A percentile compares a stretch with the other conserved stretches of the same genome.
phyloP scores from a whole-genome alignment of 176 grass and related monocot species.

The Eremochloa ophiuroides region DNA sequence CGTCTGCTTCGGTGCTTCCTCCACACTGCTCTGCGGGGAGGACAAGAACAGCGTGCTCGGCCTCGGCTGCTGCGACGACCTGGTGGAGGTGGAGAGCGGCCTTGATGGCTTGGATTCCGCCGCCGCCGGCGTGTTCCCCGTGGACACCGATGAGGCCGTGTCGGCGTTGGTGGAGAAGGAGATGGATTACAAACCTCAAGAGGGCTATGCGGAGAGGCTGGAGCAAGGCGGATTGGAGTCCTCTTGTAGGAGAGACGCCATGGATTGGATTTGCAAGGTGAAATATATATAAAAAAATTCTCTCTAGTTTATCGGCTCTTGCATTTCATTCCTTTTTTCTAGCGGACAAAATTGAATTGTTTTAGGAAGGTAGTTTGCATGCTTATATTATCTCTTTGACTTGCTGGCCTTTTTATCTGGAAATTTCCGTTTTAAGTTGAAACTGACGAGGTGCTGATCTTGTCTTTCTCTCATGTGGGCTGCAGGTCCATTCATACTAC shows the following conservation, averaged over 20 bases:
- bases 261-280: conserved; percentile 92
- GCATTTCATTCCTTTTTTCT: neutral
- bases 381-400: conserved; percentile 39
- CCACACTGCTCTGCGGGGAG: conserved; percentile 57
- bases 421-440: conserved; percentile 32
- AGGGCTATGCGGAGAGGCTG: conserved; percentile 50
- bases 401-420: conserved; percentile 8
- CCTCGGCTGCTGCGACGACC: conserved; percentile 27
- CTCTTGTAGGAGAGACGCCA: conserved; percentile 70
- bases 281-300: neutral
- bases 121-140: conserved; percentile 33
- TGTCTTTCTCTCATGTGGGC: conserved; percentile 42
- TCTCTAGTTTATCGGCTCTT: neutral
- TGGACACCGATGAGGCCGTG: conserved; percentile 50
- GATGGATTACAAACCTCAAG: conserved; percentile 44
- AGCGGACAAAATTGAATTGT: neutral
- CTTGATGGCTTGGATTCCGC: conserved; percentile 13
- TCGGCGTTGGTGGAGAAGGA: conserved; percentile 54
- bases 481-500: conserved; percentile 85
- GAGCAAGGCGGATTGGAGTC: conserved; percentile 44
- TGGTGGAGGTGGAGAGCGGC: conserved; percentile 18
- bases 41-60: conserved; percentile 53
- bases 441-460: conserved; percentile 21
- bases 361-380: conserved; percentile 35
- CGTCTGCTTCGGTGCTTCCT: conserved; percentile 33